Percentiles rank a stretch among this genome's conserved stretches.
These are phyloP conservation scores for Pseudocercospora eumusae DNA, from an alignment of 2,329 filamentous ascomycete genomes.

Conservation along the genomic window DNA sequence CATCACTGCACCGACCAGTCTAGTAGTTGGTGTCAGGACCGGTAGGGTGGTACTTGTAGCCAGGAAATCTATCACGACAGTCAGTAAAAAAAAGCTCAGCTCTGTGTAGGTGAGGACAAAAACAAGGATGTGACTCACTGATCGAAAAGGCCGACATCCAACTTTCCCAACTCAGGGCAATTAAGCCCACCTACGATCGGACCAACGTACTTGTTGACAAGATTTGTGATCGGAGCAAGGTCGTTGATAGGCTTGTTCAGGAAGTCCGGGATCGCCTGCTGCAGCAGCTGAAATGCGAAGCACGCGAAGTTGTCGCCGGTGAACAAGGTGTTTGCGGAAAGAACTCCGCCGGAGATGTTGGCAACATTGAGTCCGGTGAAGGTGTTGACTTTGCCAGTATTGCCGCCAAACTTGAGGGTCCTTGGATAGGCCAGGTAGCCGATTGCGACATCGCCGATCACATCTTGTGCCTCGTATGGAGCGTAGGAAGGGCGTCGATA, in stretches of 20 bases:
- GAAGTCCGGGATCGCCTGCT: constrained; percentile 39
- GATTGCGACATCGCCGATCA: constrained; percentile 22
- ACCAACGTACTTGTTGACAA: constrained; percentile 28
- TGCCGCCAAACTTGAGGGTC: constrained; percentile 38
- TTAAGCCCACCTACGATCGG: constrained; percentile 27
- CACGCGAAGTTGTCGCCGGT: constrained; percentile 27
- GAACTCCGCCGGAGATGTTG: constrained; percentile 45
- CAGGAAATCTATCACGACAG: constrained; percentile 22
- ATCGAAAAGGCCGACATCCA: constrained; percentile 28
- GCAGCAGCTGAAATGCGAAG: constrained; percentile 33
- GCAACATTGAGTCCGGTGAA: constrained; percentile 41
- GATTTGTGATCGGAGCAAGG: constrained; percentile 20
- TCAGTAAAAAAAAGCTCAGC: neutral
- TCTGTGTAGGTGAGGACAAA: neutral
- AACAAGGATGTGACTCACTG: constrained; percentile 1
- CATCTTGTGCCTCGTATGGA: constrained; percentile 25
- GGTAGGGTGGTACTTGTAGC: constrained; percentile 30
- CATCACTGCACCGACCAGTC: neutral
- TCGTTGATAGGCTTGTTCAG: constrained; percentile 18
- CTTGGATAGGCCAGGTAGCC: constrained; percentile 24
- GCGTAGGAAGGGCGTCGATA: constrained; percentile 28
- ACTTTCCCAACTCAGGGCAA: constrained; percentile 27
- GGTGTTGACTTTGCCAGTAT: constrained; percentile 38
- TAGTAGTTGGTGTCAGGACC: constrained; percentile 33
- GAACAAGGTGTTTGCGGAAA: constrained; percentile 39